Conservation (phyloP, 805 yeast species). For the Sugiyamaella valdiviana region DNA sequence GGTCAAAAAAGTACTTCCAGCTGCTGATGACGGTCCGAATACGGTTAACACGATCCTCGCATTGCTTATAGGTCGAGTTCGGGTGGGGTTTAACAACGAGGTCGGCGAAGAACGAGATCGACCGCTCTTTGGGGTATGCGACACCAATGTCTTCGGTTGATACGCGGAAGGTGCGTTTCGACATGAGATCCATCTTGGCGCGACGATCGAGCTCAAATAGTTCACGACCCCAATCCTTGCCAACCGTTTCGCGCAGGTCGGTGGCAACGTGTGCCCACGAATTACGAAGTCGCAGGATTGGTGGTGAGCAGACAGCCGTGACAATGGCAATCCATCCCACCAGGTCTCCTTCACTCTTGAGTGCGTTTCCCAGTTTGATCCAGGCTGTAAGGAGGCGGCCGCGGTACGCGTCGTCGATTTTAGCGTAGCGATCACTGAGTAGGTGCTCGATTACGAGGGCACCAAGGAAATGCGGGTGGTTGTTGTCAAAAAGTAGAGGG, state of each 20-base stretch:
- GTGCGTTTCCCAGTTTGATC: constrained; percentile 73
- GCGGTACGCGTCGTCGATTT: constrained; percentile 34
- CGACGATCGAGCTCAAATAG: constrained; percentile 81
- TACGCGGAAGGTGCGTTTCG: constrained; percentile 37
- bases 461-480: constrained; percentile 72
- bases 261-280: constrained; percentile 72
- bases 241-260: constrained; percentile 51
- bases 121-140: constrained; percentile 65
- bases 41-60: constrained; percentile 60
- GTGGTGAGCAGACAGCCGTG: constrained; percentile 72
- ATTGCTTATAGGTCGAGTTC: constrained; percentile 42
- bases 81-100: constrained; percentile 41
- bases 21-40: constrained; percentile 67
- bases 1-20: constrained; percentile 69
- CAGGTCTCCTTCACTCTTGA: constrained; percentile 84
- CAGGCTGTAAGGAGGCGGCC: constrained; percentile 70
- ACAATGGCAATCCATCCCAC: constrained; percentile 92
- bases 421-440: constrained; percentile 36
- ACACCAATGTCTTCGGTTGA: constrained; percentile 75
- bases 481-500: constrained; percentile 71
- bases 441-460: constrained; percentile 63
- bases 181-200: constrained; percentile 50
- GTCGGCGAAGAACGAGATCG: constrained; percentile 89
- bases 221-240: constrained; percentile 88
- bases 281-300: constrained; percentile 63